These are phyloP conservation scores for Cicer judaicum DNA, from an alignment of 306 rosid genomes.

Conservation along the genomic window DNA sequence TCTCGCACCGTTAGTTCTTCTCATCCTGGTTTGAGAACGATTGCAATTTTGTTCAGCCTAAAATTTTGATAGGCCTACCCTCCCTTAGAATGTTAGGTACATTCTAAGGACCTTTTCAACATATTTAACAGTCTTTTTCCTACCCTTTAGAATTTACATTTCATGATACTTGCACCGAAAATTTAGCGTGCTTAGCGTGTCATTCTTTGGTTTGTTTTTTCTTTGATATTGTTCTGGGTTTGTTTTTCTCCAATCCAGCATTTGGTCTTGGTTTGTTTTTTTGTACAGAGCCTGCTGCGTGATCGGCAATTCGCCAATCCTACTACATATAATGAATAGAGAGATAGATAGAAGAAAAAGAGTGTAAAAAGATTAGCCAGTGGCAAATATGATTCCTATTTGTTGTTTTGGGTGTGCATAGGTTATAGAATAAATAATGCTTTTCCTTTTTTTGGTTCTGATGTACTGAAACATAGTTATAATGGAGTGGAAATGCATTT, in stretches of 20 bases:
- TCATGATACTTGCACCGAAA: conserved; percentile 50
- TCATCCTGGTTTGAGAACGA: conserved; percentile 56
- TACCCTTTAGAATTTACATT: conserved; percentile 40
- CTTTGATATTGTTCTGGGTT: conserved; percentile 62
- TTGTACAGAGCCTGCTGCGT: conserved; percentile 75
- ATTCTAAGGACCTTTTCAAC: conserved; percentile 61
- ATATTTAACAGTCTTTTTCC: conserved; percentile 61
- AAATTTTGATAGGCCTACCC: conserved; percentile 73
- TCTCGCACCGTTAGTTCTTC: conserved; percentile 46
- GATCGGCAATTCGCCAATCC: conserved; percentile 76
- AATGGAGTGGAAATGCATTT: conserved; percentile 76
- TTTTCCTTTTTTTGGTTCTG: conserved; percentile 54
- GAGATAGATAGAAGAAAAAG: conserved; percentile 43
- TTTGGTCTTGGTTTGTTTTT: conserved; percentile 66
- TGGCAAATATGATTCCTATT: conserved; percentile 56
- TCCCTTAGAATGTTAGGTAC: conserved; percentile 70
- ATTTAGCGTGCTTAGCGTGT: conserved; percentile 65
- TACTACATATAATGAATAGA: conserved; percentile 61
- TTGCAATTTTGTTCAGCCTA: conserved; percentile 76
- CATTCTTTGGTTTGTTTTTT: conserved; percentile 71
- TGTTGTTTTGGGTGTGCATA: conserved; percentile 78
- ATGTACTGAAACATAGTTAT: conserved; percentile 74
- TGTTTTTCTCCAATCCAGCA: conserved; percentile 64
- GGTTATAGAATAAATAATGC: conserved; percentile 67
- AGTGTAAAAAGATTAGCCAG: conserved; percentile 59